Evolutionary conservation across 441 rosid genomes (phyloP).

Genomic region (Gossypium gossypioides): DNA sequence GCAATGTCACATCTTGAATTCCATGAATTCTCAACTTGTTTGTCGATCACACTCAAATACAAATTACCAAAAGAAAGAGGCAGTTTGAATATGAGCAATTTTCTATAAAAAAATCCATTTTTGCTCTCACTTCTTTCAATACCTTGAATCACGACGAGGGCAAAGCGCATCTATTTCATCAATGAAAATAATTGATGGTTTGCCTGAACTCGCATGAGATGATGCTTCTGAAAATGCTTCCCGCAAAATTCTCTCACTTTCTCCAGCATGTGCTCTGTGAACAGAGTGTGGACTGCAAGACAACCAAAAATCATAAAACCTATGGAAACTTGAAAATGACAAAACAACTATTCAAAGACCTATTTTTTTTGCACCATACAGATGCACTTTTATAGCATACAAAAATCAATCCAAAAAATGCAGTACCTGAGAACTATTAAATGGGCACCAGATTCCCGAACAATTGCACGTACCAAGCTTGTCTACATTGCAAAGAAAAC

Average conservation of each 20-base stretch:
- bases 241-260: slow-evolving; percentile 71
- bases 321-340: neutral
- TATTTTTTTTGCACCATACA: neutral
- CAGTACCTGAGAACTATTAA: slow-evolving; percentile 68
- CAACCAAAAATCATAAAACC: neutral
- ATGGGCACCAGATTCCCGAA: slow-evolving; percentile 66
- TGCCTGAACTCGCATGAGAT: slow-evolving; percentile 48
- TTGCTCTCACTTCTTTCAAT: slow-evolving; percentile 6
- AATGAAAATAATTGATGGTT: slow-evolving; percentile 74
- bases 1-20: neutral
- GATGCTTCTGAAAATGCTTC: slow-evolving; percentile 75
- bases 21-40: neutral
- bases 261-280: slow-evolving; percentile 80
- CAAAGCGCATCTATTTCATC: slow-evolving; percentile 89
- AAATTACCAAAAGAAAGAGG: neutral
- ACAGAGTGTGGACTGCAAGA: slow-evolving; percentile 65
- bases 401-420: neutral
- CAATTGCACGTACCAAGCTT: slow-evolving; percentile 88
- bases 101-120: neutral
- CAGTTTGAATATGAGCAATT: neutral
- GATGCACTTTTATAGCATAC: neutral
- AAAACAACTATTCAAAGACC: neutral
- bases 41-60: neutral
- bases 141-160: slow-evolving; percentile 75
- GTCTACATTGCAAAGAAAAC: slow-evolving; percentile 39